Evolutionary conservation across 2,329 filamentous ascomycete species (phyloP), one percentile per base, ranked within the genome.

Genomic region (Anthostomella pinea): DNA sequence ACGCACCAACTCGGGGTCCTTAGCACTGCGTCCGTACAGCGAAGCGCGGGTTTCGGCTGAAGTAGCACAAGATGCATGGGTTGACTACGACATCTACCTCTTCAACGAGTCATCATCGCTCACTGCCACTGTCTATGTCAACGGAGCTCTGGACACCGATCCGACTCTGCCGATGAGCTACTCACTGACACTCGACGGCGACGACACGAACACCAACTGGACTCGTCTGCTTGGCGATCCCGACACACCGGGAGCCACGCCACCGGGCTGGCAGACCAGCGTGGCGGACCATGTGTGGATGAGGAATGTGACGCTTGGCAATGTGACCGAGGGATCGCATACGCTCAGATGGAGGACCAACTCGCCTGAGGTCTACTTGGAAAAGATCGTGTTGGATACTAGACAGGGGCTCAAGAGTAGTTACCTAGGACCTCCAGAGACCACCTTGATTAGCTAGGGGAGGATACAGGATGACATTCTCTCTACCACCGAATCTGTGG

Each of bases 251-350:
- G 57, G 62, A 39, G 68, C 62, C 41, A 64, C 53, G 41, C 74
- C 75, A 2, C 64, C 64, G 1, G 66, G 65, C 6, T 79, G 74
- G 73, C 56, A 62, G 6, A 49, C 52, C 8, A 70, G 69, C 0
- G 73, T 76, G 1, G 68, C 69, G 10, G 67, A 75, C 33, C 56
- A 66, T 18, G 69, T 69, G 6, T 77, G 73, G 74, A 62, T 57
- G 5, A 69, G 66, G 33, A 65, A 60, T 11, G 58, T 63, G 14
- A 46, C 49, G 6, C 13, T 64, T 6, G 51, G 53, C 3, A 38
- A 37, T 4, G 39, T 54, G 1, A 21, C 25, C 0, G 30, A 39
- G 11, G 63, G 63, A 0, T 28, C 31, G 11, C 62, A 66, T 33
- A 49, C 41, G 1, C 35, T 66, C 5, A 52, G 55, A 10, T 51